These are phyloP conservation scores for Tilletia walkeri DNA, from an alignment of 1,284 basidiomycete species.

Conservation along the genomic window DNA sequence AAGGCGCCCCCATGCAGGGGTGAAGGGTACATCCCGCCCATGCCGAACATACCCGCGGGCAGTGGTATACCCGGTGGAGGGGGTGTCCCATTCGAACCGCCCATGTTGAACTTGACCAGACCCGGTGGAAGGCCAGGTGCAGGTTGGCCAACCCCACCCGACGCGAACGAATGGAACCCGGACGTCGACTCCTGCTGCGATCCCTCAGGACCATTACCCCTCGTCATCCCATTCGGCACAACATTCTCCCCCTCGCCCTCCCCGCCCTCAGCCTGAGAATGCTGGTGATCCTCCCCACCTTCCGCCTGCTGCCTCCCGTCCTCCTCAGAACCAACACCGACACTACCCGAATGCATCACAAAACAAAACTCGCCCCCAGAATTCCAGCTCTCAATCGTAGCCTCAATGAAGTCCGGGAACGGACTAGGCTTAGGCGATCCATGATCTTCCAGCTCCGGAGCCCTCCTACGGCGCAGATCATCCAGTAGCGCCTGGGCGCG, in stretches of 20 bases:
- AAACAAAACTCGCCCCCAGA: slow-evolving; percentile 52
- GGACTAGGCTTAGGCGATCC: slow-evolving; percentile 58
- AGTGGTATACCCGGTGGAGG: slow-evolving; percentile 6
- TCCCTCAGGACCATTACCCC: slow-evolving; percentile 5
- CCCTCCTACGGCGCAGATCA: slow-evolving; percentile 74
- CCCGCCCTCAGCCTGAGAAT: neutral
- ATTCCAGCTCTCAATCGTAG: slow-evolving; percentile 40
- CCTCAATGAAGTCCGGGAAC: slow-evolving; percentile 50
- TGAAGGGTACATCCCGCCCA: slow-evolving; percentile 3
- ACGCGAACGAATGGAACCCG: slow-evolving; percentile 25
- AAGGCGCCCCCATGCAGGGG: slow-evolving; percentile 29
- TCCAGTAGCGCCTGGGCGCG: slow-evolving; percentile 79
- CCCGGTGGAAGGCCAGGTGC: slow-evolving; percentile 4
- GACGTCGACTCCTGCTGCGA: slow-evolving; percentile 16
- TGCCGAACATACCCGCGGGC: neutral
- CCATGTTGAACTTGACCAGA: neutral
- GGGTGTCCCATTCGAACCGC: neutral
- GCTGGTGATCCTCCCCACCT: neutral
- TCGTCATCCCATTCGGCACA: slow-evolving; percentile 17
- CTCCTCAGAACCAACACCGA: slow-evolving; percentile 8
- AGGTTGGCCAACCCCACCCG: neutral
- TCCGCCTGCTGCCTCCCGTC: neutral
- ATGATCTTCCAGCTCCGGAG: slow-evolving; percentile 62
- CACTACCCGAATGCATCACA: slow-evolving; percentile 33
- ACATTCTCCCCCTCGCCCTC: slow-evolving; percentile 14